Base-by-base conservation (phyloP, 257 asterid genomes). In the Phtheirospermum japonicum region DNA sequence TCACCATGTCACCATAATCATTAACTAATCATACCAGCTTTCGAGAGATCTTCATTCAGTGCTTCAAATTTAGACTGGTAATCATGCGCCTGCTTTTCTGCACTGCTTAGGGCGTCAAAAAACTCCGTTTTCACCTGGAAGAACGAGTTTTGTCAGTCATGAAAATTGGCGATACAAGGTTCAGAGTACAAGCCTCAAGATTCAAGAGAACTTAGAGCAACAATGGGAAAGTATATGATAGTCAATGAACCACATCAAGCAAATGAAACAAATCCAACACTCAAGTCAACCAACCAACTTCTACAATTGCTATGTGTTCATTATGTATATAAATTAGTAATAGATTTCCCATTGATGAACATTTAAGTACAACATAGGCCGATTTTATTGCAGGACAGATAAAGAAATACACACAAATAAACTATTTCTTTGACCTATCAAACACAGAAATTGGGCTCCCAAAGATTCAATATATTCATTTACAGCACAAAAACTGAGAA, bases 41-140 rank as follows among this genome's bases (percentile, higher is more conserved):
- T 89, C 56, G 78, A 64, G 65, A 82, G 81, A 64, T 75, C 88
- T 32, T 75, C 85, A 76, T 55, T 82, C 62, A 87, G 63, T 42
- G 68, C 82, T 76, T 81, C 94, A 57, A 85, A 77, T 67, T 87
- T 87, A 43, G 94, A 75, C 61, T 76, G 84, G 73, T 69, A 76
- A 48, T 89, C 94, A 23, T 43, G 82, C 1, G 83, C 97, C 79
- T 83, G 88, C 82, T 87, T 93, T 67, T 93, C 99, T 78, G 97
- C 96, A 65, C 92, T 93, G 81, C 87, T 82, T 61, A 93, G 82
- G 31, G 97, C 99, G 71, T 89, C 94, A 65, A 93, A 77, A 67
- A 85, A 93, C 77, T 93, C 96, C 23, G 97, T 77, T 66, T 93
- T 93, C 52, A 93, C 99, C 99, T 87, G 72, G 73, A 77, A 61